Evolutionary conservation across 176 grass and related monocot genomes (phyloP), one percentile per base, ranked within the genome.

Genomic region (Aechmea fasciata): DNA sequence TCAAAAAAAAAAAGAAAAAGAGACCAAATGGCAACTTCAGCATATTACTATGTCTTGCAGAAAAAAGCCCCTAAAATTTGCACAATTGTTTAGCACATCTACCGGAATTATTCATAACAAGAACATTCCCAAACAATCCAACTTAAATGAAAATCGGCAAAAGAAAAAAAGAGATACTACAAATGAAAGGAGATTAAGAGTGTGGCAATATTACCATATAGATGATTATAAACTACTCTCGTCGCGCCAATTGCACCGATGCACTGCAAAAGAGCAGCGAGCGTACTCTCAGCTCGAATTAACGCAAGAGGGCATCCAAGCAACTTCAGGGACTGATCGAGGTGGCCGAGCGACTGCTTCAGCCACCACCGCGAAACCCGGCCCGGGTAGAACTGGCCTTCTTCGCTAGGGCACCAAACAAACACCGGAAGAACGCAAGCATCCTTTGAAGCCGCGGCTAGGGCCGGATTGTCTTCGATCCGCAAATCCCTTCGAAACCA

Each of bases 401-500:
- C 86, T 48, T 96, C 92, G 50, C 69, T 75, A 0, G 92, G 85
- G 23, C 88, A 96, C 92, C 92, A 96, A 69, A 91, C 80, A 66
- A 91, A 96, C 76, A 96, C 73, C 6, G 88, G 92, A 80, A 96
- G 74, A 25, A 91, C 78, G 10, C 69, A 78, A 23, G 84, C 88
- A 3, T 84, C 83, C 78, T 70, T 91, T 0, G 75, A 80, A 1
- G 88, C 92, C 1, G 83, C 71, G 3, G 88, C 75, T 73, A 96
- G 54, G 17, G 92, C 92, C 28, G 75, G 92, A 75, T 96, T 96
- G 69, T 91, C 92, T 69, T 91, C 76, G 65, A 96, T 89, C 82
- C 92, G 88, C 73, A 96, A 85, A 84, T 96, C 92, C 73, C 85
- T 96, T 54, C 92, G 79, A 62, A 96, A 96, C 92, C 92, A 96